Conservation (phyloP, 75 land plant genomes). For the Sequoiadendron giganteum region DNA sequence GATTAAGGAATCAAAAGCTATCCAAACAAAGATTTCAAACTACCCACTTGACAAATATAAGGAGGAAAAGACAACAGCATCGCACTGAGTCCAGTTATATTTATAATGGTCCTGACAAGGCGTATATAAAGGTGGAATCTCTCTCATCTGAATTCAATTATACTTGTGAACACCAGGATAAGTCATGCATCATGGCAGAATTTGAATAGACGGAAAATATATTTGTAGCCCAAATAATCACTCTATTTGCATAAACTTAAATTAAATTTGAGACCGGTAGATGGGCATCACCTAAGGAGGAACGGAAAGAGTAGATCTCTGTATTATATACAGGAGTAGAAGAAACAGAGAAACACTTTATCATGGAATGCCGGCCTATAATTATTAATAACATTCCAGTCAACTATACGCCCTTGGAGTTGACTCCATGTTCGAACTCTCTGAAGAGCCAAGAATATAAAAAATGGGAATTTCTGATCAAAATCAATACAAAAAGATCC, state of each 20-base stretch:
- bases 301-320: not conserved
- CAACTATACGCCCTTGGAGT: not conserved
- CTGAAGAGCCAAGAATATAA: not conserved
- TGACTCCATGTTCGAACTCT: not conserved
- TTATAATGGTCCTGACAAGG: not conserved
- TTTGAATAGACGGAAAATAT: not conserved
- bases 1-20: no score
- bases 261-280: not conserved
- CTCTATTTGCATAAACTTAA: not conserved
- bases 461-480: no score
- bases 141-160: no score
- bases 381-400: not conserved
- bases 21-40: not conserved
- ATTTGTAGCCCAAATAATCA: not conserved
- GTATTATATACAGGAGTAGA: not conserved
- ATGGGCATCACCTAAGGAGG: not conserved
- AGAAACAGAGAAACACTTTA: not conserved
- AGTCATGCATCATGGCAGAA: not conserved
- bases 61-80: not conserved
- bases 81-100: not conserved
- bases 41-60: not conserved
- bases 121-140: not conserved
- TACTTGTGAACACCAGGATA: no score
- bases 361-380: not conserved
- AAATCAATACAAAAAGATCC: not conserved